Evolutionary conservation across 1,284 basidiomycete genomes (phyloP).

Genomic region (Trichosporon sp.): DNA sequence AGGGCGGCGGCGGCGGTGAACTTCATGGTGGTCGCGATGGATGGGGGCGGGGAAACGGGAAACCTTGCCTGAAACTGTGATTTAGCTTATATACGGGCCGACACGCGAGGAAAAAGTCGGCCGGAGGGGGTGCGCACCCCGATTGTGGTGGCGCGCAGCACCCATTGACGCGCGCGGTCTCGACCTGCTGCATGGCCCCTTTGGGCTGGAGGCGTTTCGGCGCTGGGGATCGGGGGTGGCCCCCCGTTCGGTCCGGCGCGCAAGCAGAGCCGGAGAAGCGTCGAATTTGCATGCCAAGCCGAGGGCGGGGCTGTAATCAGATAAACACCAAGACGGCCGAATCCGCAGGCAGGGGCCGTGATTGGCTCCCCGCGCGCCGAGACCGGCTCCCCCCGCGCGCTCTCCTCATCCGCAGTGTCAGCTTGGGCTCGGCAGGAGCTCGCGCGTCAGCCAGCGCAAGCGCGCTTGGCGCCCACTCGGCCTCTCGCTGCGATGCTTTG

Average conservation of each 20-base stretch:
- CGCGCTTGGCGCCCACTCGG: background rate
- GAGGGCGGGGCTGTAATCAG: background rate
- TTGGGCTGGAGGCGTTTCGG: no score
- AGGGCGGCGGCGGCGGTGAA: conserved; percentile 14
- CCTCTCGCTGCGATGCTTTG: background rate
- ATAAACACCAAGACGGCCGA: background rate
- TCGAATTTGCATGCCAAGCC: background rate
- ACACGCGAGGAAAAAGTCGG: background rate
- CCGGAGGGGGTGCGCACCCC: background rate
- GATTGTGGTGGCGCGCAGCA: background rate
- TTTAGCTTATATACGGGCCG: background rate
- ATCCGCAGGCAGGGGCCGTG: background rate
- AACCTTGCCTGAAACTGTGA: no score
- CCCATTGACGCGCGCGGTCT: background rate
- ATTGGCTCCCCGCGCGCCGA: background rate
- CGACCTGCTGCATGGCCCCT: background rate
- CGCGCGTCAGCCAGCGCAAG: background rate
- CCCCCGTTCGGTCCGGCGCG: background rate
- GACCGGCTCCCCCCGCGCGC: background rate
- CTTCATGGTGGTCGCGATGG: conserved; percentile 14
- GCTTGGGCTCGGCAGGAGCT: background rate
- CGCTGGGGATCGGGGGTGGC: background rate
- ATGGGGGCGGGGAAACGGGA: no score
- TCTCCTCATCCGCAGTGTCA: background rate
- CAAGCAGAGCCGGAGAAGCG: background rate